phyloP scores from a whole-genome alignment of 768 basidiomycete species.

The Lactarius tabidus region DNA sequence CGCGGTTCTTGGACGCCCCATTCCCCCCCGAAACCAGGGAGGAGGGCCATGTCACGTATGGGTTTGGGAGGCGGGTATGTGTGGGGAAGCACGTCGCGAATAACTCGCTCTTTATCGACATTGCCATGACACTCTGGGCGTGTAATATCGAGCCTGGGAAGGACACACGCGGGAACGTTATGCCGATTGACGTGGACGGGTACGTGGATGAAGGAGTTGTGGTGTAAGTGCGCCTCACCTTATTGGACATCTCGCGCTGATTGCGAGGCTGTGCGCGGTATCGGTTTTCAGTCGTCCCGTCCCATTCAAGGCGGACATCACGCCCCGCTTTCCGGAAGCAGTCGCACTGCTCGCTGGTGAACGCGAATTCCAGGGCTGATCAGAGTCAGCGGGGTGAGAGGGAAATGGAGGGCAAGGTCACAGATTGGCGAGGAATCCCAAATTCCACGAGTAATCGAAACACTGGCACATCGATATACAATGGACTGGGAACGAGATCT shows the following conservation, averaged over 20 bases:
- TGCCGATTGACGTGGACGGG: not conserved
- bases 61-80: conserved; percentile 28
- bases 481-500: too few relatives aligned
- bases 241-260: too few relatives aligned
- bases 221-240: not conserved
- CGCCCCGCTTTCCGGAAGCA: not conserved
- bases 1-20: conserved; percentile 27
- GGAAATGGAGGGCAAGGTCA: not conserved
- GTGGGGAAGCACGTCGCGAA: conserved; percentile 22
- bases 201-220: not conserved
- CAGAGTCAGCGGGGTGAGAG: not conserved
- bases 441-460: too few relatives aligned
- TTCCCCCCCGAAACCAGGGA: conserved; percentile 29
- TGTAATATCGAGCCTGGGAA: conserved; percentile 17
- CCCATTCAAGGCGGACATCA: not conserved
- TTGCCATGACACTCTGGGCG: conserved; percentile 31
- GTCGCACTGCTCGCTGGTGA: not conserved
- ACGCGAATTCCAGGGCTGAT: too few relatives aligned
- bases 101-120: conserved; percentile 32
- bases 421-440: too few relatives aligned
- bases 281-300: not conserved
- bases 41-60: conserved; percentile 30
- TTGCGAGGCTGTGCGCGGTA: not conserved
- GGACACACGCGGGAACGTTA: not conserved
- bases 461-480: too few relatives aligned